Base-by-base conservation (phyloP, 2,329 filamentous ascomycete species). In the Aspergillus latus region DNA sequence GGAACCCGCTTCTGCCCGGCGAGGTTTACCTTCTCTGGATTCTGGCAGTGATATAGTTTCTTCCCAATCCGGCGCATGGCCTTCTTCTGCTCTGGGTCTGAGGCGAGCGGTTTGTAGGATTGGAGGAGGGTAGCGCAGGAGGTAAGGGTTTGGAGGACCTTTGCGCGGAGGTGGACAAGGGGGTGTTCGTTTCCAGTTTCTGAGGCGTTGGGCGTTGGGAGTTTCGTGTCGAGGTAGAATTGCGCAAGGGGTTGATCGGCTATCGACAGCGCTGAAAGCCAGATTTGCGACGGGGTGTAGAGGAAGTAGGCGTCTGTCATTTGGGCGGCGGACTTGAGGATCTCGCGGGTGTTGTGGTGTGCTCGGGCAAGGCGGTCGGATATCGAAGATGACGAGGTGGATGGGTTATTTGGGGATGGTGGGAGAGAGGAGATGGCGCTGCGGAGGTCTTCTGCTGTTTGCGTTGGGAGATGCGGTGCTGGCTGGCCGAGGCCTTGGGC, bases 291-390 rank as follows among this genome's bases (percentile, higher is more conserved):
- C 0, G 94, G 94, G 0, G 93, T 93, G 76, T 90, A 97, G 73
- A 96, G 88, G 75, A 97, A 97, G 76, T 97, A 97, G n/a, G 85
- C 92, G 67, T 99, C 94, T 28, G 93, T 96, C 59, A 97, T 82
- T 49, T 96, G 78, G 0, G 92, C 89, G 56, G 90, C 89, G 53
- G 86, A 88, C 68, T 90, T 90, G 53, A 95, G 83, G 46, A 90
- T 81, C 16, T 87, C 84, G 42, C 89, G 83, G 0, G 92, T 89
- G 51, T 82, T 82, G n/a, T 80, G 79, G 68, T 96, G 92, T 0
- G 90, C 90, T 9, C 80, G 79, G 29, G 77, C 76, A 49, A 86
- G 78, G 16, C 84, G 78, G 55, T 79, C 72, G 28, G 69, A 64
- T 49, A 74, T 66, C 0, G 73, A 73, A 21, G 2, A 21, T 21